A percentile compares a stretch with the other conserved stretches of the same genome.
Conservation (phyloP, 2,329 filamentous ascomycete species). For the Aspergillus terreus region DNA sequence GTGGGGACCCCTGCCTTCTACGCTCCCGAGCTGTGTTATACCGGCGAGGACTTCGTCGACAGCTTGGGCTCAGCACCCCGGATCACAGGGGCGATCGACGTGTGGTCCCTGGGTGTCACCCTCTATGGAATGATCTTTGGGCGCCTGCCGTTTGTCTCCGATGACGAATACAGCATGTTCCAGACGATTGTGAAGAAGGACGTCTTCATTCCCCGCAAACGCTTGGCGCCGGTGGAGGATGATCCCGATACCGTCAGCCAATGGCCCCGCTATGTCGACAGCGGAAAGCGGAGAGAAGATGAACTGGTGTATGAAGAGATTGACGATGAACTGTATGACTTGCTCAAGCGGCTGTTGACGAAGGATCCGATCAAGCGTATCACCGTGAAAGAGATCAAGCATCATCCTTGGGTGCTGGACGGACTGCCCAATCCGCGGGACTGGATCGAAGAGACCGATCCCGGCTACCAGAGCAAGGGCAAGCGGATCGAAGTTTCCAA, state of each 20-base stretch:
- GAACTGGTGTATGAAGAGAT: slow-evolving; percentile 83
- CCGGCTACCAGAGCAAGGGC: slow-evolving; percentile 70
- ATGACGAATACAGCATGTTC: slow-evolving; percentile 90
- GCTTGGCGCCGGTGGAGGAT: slow-evolving; percentile 67
- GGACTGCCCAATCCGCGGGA: slow-evolving; percentile 69
- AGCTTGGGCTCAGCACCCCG: slow-evolving; percentile 59
- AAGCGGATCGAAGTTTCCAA: slow-evolving; percentile 89
- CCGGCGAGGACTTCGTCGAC: slow-evolving; percentile 60
- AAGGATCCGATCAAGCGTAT: slow-evolving; percentile 91
- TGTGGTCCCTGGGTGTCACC: slow-evolving; percentile 95
- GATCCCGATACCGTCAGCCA: slow-evolving; percentile 44
- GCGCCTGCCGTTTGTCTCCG: slow-evolving; percentile 86
- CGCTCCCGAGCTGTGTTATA: slow-evolving; percentile 92
- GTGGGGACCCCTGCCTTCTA: slow-evolving; percentile 98
- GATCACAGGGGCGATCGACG: slow-evolving; percentile 90
- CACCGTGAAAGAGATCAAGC: slow-evolving; percentile 85
- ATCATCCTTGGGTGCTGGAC: slow-evolving; percentile 83
- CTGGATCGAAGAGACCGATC: slow-evolving; percentile 96
- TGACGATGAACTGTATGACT: slow-evolving; percentile 72
- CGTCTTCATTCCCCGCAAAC: slow-evolving; percentile 79
- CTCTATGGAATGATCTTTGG: slow-evolving; percentile 94
- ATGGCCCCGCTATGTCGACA: slow-evolving; percentile 51
- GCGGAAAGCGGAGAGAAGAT: slow-evolving; percentile 70
- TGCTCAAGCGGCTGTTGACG: slow-evolving; percentile 73
- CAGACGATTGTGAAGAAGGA: slow-evolving; percentile 86